A percentile compares a stretch with the other conserved stretches of the same genome.
phyloP scores from a whole-genome alignment of 2,329 filamentous ascomycete genomes.

The Fusarium oxysporum region DNA sequence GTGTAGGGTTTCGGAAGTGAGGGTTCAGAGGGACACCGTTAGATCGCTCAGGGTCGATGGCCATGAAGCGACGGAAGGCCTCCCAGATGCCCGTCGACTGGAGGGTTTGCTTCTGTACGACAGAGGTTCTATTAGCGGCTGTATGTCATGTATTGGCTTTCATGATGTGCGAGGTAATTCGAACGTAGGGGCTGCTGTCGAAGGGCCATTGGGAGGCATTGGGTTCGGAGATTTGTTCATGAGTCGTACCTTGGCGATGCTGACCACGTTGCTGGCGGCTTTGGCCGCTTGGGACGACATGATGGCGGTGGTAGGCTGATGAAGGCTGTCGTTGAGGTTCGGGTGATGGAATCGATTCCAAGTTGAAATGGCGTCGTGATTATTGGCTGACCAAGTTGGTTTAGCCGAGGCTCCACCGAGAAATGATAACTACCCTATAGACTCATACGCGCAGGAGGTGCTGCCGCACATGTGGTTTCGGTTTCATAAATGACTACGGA shows the following conservation, averaged over 20 bases:
- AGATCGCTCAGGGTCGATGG: constrained; percentile 88
- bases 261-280: constrained; percentile 65
- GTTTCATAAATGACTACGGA: too few relatives aligned
- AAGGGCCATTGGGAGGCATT: constrained; percentile 40
- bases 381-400: constrained; percentile 40
- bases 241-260: constrained; percentile 67
- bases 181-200: constrained; percentile 12
- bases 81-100: constrained; percentile 93
- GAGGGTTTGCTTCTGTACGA: constrained; percentile 89
- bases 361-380: constrained; percentile 47
- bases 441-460: fast-evolving
- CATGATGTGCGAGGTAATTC: constrained; percentile 33
- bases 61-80: constrained; percentile 78
- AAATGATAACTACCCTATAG: constrained; percentile 31
- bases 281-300: constrained; percentile 74
- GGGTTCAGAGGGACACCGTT: constrained; percentile 93
- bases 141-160: constrained; percentile 1
- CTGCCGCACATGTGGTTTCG: neutral
- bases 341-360: constrained; percentile 43
- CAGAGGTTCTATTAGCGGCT: constrained; percentile 36
- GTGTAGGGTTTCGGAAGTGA: constrained; percentile 86
- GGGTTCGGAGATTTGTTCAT: neutral
- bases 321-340: constrained; percentile 42
- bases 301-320: constrained; percentile 48
- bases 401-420: constrained; percentile 47